Conservation (phyloP, 2,329 filamentous ascomycete genomes). For the Fusarium humuli region DNA sequence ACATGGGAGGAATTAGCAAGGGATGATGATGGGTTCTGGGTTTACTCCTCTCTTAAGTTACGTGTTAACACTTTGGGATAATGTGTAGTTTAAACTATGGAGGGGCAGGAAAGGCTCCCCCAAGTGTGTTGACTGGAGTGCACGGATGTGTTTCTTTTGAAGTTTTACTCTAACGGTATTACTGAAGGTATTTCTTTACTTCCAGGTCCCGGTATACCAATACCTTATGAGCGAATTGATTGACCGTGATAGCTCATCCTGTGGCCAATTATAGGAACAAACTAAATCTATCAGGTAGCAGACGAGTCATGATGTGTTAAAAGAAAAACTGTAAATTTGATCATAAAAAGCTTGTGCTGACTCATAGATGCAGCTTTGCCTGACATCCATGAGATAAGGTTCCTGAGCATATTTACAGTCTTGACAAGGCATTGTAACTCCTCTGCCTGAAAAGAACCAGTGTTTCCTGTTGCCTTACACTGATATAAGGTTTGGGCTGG, state of each 20-base stretch:
- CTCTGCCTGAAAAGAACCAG: accelerated
- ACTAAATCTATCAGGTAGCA: too few relatives aligned
- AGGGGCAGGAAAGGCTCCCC: background rate
- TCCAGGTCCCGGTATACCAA: too few relatives aligned
- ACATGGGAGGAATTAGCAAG: background rate
- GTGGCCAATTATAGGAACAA: too few relatives aligned
- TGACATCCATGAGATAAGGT: background rate
- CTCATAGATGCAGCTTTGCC: too few relatives aligned
- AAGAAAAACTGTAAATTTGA: too few relatives aligned
- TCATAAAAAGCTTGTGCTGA: too few relatives aligned
- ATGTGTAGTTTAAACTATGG: background rate
- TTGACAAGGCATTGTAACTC: background rate
- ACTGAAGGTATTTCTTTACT: too few relatives aligned
- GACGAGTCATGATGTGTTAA: too few relatives aligned
- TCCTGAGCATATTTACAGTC: background rate
- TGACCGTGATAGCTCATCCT: too few relatives aligned
- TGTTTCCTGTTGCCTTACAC: background rate
- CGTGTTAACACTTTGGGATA: background rate
- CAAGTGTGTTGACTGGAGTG: background rate
- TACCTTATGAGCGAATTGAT: too few relatives aligned
- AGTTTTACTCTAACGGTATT: too few relatives aligned
- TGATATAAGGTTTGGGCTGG: background rate
- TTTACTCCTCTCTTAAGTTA: background rate
- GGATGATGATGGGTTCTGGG: background rate
- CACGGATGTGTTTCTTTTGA: background rate